Conservation (phyloP, 2,329 filamentous ascomycete species). For the Aspergillus caelatus region DNA sequence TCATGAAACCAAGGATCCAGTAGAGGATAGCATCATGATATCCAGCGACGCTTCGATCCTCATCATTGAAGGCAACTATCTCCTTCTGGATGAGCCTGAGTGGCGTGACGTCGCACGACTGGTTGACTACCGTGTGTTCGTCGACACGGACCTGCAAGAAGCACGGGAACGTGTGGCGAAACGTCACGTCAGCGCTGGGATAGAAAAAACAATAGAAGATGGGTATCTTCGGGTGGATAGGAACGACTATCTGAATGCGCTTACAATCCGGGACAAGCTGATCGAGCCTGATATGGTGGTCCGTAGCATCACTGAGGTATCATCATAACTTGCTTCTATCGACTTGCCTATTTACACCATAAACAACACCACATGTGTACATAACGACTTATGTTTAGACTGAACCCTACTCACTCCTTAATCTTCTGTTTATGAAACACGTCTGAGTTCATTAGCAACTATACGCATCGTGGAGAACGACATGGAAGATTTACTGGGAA, state of each 20-base stretch:
- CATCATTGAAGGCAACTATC: conserved; percentile 31
- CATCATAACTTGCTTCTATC: neutral
- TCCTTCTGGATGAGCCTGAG: conserved; percentile 29
- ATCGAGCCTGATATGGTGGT: conserved; percentile 32
- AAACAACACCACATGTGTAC: neutral
- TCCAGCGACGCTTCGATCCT: conserved; percentile 23
- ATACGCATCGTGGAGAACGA: neutral
- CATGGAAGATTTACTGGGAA: conserved; percentile 43
- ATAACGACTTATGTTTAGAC: neutral
- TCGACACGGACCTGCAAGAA: conserved; percentile 41
- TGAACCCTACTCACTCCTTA: conserved; percentile 37
- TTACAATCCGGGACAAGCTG: conserved; percentile 29
- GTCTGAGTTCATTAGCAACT: conserved; percentile 29
- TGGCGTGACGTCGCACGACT: conserved; percentile 29
- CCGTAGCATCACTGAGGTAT: conserved; percentile 19
- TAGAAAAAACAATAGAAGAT: conserved; percentile 42
- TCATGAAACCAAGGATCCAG: conserved; percentile 40
- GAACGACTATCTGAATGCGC: conserved; percentile 44
- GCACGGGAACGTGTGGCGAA: conserved; percentile 43
- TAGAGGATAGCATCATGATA: conserved; percentile 31
- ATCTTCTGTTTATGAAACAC: conserved; percentile 52
- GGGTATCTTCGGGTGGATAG: conserved; percentile 40
- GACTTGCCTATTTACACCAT: neutral
- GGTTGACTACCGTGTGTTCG: conserved; percentile 48
- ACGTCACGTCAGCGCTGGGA: conserved; percentile 45